phyloP scores from a whole-genome alignment of 2,329 filamentous ascomycete species.

The Thielaviopsis punctulata region DNA sequence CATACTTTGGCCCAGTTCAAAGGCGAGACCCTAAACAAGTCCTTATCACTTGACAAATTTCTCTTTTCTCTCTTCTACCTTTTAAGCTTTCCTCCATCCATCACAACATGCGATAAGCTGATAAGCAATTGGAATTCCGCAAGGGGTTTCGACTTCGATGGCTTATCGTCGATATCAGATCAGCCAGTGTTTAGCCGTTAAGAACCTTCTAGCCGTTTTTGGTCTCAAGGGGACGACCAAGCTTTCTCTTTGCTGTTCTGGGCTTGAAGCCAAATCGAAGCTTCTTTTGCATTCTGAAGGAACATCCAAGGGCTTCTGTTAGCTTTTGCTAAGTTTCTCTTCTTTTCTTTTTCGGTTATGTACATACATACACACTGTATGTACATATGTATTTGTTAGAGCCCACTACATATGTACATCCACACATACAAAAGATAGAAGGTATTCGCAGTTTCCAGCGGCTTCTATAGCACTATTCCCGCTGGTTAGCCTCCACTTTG shows the following conservation, averaged over 20 bases:
- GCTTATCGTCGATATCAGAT: background rate
- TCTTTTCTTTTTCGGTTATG: background rate
- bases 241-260: background rate
- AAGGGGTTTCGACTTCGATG: too few species aligned
- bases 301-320: background rate
- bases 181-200: background rate
- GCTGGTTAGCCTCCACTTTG: background rate
- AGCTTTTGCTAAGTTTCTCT: background rate
- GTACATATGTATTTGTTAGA: background rate
- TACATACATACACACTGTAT: too few species aligned
- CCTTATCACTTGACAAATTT: background rate
- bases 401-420: background rate
- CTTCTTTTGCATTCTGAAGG: conserved; percentile 10
- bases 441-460: background rate
- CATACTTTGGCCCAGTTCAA: too few species aligned
- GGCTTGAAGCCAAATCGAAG: too few species aligned
- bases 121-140: background rate
- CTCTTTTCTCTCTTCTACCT: background rate
- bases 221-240: background rate
- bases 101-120: background rate
- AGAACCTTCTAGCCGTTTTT: background rate
- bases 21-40: background rate
- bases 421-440: background rate
- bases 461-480: conserved; percentile 1
- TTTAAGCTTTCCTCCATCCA: background rate